Base-by-base conservation (phyloP, 768 basidiomycete species). In the Royoungia palumana region DNA sequence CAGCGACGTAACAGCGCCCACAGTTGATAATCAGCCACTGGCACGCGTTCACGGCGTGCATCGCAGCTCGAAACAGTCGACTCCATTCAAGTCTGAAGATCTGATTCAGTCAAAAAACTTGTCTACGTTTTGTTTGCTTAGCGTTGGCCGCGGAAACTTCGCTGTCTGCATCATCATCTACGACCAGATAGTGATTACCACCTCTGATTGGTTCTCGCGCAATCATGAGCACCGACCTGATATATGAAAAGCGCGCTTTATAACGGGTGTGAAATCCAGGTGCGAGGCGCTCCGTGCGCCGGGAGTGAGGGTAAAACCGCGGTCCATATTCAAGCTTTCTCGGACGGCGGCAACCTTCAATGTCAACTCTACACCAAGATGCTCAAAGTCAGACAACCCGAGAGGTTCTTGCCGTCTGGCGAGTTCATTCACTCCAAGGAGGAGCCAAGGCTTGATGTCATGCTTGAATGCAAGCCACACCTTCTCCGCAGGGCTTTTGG, bases 381-480 rank as follows among this genome's bases (percentile, higher is more conserved):
- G 6, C 21, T 21, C 37, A 3, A 54, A 39, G 28, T 64, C 62
- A 27, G 30, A n/a, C 6, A 11, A n/a, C 27, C 56, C 49, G 20
- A 64, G 37, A 1, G 62, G 53, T 30, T 59, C 55, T 12, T 51
- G 32, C 6, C 61, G 56, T 41, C 30, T 22, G 3, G 56, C 59
- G 7, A 61, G 35, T 39, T 59, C 54, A 9, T 51, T 40, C 25
- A 70, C 56, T 19, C 67, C 70, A 10, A 57, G 47, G 20, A 69
- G 34, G 6, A 72, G 55, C 71, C 75, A 75, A 5, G 46, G 28
- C 11, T 58, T 45, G 13, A 76, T 65, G 16, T 66, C 58, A 39
- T 65, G 65, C 32, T 61, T 50, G 11, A 58, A 53, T 2, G 68
- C 69, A 3, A 74, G 55, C 4, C 42, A 44, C 28, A 74, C 57